Percentiles rank a stretch among this genome's conserved stretches.
Conservation (phyloP, 1,284 basidiomycete genomes). For the Limonomyces culmigenus region DNA sequence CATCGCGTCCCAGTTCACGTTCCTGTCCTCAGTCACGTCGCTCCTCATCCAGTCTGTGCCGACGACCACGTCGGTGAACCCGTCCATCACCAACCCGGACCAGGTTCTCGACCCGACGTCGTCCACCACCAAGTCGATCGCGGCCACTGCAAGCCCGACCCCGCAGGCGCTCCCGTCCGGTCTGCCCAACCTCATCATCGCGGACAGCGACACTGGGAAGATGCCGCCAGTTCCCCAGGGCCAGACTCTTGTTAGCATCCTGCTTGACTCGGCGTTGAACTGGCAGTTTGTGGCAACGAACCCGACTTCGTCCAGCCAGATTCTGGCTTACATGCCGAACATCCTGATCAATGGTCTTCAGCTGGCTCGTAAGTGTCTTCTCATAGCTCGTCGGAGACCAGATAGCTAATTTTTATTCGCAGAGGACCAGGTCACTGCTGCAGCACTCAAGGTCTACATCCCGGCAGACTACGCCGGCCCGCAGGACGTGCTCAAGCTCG, state of each 20-base stretch:
- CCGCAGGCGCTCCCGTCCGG: constrained; percentile 31
- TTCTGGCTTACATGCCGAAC: constrained; percentile 41
- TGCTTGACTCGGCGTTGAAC: constrained; percentile 37
- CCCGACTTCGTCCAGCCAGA: constrained; percentile 32
- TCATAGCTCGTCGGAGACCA: constrained; percentile 7
- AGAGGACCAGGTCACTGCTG: constrained; percentile 31
- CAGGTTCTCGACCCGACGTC: constrained; percentile 23
- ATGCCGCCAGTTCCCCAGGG: constrained; percentile 17
- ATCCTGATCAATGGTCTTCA: constrained; percentile 32
- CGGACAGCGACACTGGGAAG: constrained; percentile 15
- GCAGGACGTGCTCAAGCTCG: constrained; percentile 26
- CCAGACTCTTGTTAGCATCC: constrained; percentile 32
- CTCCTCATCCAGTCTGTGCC: constrained; percentile 22
- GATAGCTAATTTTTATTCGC: constrained; percentile 3
- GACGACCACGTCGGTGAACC: constrained; percentile 12
- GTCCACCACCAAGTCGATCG: constrained; percentile 9
- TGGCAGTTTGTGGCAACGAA: constrained; percentile 47
- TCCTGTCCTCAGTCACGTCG: constrained; percentile 24
- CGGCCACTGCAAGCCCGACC: constrained; percentile 16
- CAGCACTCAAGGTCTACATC: constrained; percentile 38
- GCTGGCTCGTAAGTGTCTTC: constrained; percentile 24
- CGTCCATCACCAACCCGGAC: constrained; percentile 30
- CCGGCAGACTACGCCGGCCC: constrained; percentile 32
- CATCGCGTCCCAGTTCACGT: constrained; percentile 7
- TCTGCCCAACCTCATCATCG: constrained; percentile 43